Evolutionary conservation across 345 rosid species (phyloP).

Genomic region (Trapa incisa): DNA sequence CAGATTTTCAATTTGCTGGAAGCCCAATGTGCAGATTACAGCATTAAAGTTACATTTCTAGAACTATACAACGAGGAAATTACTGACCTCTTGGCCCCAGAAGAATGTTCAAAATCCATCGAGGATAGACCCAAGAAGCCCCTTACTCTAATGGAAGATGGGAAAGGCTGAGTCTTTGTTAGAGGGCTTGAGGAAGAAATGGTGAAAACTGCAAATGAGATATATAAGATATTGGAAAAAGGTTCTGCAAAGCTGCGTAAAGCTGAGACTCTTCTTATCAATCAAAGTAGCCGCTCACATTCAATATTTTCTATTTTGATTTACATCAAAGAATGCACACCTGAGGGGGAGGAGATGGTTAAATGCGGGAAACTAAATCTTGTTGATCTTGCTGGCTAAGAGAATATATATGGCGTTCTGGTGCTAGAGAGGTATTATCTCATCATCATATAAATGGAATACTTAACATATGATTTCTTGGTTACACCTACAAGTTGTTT

Average conservation of each 20-base stretch:
- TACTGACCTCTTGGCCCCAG: slow-evolving; percentile 88
- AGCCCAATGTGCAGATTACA: slow-evolving; percentile 84
- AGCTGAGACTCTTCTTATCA: slow-evolving; percentile 98
- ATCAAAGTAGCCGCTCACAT: slow-evolving; percentile 98
- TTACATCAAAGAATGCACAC: slow-evolving; percentile 89
- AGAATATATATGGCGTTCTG: slow-evolving; percentile 98
- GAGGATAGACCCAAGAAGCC: slow-evolving; percentile 94
- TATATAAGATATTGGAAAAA: slow-evolving; percentile 89
- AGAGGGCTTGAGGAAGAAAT: slow-evolving; percentile 98
- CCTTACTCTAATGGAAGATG: slow-evolving; percentile 95
- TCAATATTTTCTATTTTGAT: slow-evolving; percentile 92
- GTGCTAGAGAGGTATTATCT: slow-evolving; percentile 77
- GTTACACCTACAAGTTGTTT: background rate
- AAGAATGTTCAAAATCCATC: slow-evolving; percentile 60
- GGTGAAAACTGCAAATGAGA: slow-evolving; percentile 84
- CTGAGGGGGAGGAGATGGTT: slow-evolving; percentile 98
- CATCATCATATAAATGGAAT: background rate
- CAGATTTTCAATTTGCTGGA: slow-evolving; percentile 84
- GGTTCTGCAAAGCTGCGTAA: slow-evolving; percentile 97
- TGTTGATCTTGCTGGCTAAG: slow-evolving; percentile 98
- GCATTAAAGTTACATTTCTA: slow-evolving; percentile 90
- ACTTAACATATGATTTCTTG: background rate
- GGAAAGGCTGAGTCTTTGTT: slow-evolving; percentile 92
- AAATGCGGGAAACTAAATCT: slow-evolving; percentile 97
- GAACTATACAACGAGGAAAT: slow-evolving; percentile 96